Evolutionary conservation across 345 rosid genomes (phyloP), one percentile per base, ranked within the genome.

Genomic region (Anacardium occidentale): DNA sequence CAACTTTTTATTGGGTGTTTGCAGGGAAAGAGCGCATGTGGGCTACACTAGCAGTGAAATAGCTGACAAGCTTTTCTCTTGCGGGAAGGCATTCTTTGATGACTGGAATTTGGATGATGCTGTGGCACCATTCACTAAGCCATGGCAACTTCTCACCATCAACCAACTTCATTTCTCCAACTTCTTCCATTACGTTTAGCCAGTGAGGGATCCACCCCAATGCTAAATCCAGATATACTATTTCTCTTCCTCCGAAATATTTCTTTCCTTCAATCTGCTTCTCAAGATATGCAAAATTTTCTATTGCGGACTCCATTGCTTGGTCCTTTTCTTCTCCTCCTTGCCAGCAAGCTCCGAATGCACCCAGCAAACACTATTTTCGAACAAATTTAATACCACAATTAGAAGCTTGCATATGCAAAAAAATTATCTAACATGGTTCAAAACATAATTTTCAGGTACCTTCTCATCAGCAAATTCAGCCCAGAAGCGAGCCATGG

Each of bases 101-200:
- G 7, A 70, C 15, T 1, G 83, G 80, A 40, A 61, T 42, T 42
- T 61, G 59, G 24, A 24, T 24, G 66, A 85, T 62, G 55, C 73
- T 60, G 0, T 52, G 66, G 2, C 55, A 12, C 85, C 88, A 82
- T 53, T 66, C 51, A 64, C 65, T 64, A 26, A 82, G 71, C 4
- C 32, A 70, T 10, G 88, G 84, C 52, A 80, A 78, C 53, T 34
- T 80, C 11, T 71, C 26, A 3, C 77, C 76, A 40, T 85, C 83
- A 67, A 80, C 7, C 55, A 80, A 6, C 73, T 85, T 82, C 74
- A 80, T 74, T 18, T 53, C 76, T 25, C 86, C 84, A 18, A 76
- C 71, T 78, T 85, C 78, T 68, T 85, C 85, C 57, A 80, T 10
- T 5, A 74, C 72, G 14, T 68, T 69, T 4, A 78, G 75, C 74